Base-by-base conservation (phyloP, 208 protist species). In the Crithidia acanthocephali region DNA sequence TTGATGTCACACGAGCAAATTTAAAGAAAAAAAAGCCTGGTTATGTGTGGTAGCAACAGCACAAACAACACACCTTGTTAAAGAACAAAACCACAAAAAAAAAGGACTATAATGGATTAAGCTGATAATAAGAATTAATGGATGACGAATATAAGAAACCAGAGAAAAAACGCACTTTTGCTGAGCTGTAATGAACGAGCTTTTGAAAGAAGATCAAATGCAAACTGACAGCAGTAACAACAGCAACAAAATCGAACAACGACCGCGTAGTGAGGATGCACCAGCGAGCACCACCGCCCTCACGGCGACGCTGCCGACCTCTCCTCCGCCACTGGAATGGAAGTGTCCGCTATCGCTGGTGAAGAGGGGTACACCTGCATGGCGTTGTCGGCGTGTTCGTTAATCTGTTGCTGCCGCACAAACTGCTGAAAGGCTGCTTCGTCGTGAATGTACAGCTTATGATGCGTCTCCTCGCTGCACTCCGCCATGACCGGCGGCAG, bases 401-500 rank as follows among this genome's bases (percentile, higher is more conserved):
- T 92, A 37, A 96, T 55, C 28, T 73, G 68, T 16, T 71, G 79
- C 56, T 95, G 92, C 22, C 80, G 67, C 45, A 81, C n/a, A 69
- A 96, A 96, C 22, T 85, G 57, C 28, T 85, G 74, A 64, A 87
- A 95, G 2, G 89, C 92, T 0, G 74, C 79, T 15, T 86, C 72
- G 74, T 95, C 91, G 30, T 84, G 59, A 35, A 96, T 80, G 8
- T 67, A 28, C 0, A 95, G 51, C 55, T 74, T 55, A 47, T 76
- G 10, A 0, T 56, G 30, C 9, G 73, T 87, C 20, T 60, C 45
- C 7, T 53, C 65, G 13, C 52, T 85, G 16, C 74, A 82, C 55
- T 92, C 88, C 23, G 87, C 87, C 35, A 94, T 61, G 47, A 92
- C 72, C 0, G 87, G 89, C 15, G 92, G 92, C 47, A 96, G 66